Conservation (phyloP, 441 rosid species). For the Pelargonium cotyledonis region DNA sequence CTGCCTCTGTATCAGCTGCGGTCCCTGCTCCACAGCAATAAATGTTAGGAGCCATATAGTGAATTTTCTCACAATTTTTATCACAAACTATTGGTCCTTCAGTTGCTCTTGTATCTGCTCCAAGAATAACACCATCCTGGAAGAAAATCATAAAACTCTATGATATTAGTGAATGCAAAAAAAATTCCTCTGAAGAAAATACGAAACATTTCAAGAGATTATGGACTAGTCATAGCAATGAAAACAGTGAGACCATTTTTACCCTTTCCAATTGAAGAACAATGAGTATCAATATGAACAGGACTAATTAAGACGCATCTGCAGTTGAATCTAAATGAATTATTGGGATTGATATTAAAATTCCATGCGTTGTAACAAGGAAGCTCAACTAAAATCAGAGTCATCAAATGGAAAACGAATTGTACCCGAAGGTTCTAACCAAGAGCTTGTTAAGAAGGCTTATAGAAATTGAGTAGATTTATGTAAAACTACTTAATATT, state of each 20-base stretch:
- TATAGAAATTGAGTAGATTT: background rate
- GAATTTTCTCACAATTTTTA: slow-evolving; percentile 96
- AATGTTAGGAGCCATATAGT: slow-evolving; percentile 95
- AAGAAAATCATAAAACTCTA: background rate
- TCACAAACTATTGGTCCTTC: slow-evolving; percentile 96
- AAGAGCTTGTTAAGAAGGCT: background rate
- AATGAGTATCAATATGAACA: background rate
- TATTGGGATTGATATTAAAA: background rate
- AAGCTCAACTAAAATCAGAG: background rate
- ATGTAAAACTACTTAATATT: background rate
- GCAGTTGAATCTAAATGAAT: background rate
- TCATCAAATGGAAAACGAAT: background rate
- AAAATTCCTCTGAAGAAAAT: background rate
- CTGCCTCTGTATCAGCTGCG: slow-evolving; percentile 96
- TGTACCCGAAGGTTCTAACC: background rate
- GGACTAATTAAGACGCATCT: background rate
- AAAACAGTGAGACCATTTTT: background rate
- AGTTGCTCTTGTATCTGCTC: slow-evolving; percentile 95
- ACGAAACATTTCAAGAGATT: background rate
- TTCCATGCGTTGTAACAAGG: background rate
- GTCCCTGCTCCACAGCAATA: slow-evolving; percentile 99
- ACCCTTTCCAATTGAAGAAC: background rate
- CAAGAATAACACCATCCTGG: slow-evolving; percentile 94
- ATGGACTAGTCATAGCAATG: background rate
- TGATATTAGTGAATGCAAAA: background rate